Base-by-base conservation (phyloP, 139 green algal species). In the Picochlorum sp. region DNA sequence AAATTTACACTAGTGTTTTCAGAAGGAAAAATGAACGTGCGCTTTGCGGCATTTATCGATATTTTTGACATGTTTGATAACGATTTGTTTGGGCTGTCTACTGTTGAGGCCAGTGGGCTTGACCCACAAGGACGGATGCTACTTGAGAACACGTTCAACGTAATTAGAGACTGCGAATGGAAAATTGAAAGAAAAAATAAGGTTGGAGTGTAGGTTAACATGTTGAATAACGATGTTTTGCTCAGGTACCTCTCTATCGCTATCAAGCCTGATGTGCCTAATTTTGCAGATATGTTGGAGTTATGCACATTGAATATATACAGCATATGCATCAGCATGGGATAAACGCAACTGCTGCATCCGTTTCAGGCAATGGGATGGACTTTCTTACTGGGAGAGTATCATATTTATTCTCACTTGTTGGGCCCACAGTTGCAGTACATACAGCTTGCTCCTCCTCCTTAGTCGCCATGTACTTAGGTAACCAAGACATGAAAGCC, bases 381-480 rank as follows among this genome's bases (percentile, higher is more conserved):
- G 55, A 70, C 24, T 81, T 76, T 45, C 20, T 81, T 8, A 62
- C 62, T 14, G 79, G 79, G 16, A 60, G 79, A 5, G 24, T 87
- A 5, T 77, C 73, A 2, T 85, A 78, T 55, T 66, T 47, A 2
- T 87, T 81, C 58, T 68, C 64, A 22, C 54, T 80, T 13, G 58
- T 41, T 12, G 65, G 70, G 5, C 63, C 75, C 5, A 64, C 63
- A 33, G 16, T 75, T 44, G 65, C 32, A 31, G 69, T 72, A 10
- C 68, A 85, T 67, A 89, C 84, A 6, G 88, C 88, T 9, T 96
- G 88, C 75, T 95, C 86, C 10, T 91, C 86, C 8, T 92, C 82
- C 7, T 68, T 96, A 20, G 84, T 94, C 4, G 74, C 82, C 20
- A 71, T 76, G 3, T 63, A 82, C 56, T 41, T 93, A 14, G 81